These are phyloP conservation scores for Phytophthora quininea DNA, from an alignment of 352 stramenopile genomes.

Conservation along the genomic window DNA sequence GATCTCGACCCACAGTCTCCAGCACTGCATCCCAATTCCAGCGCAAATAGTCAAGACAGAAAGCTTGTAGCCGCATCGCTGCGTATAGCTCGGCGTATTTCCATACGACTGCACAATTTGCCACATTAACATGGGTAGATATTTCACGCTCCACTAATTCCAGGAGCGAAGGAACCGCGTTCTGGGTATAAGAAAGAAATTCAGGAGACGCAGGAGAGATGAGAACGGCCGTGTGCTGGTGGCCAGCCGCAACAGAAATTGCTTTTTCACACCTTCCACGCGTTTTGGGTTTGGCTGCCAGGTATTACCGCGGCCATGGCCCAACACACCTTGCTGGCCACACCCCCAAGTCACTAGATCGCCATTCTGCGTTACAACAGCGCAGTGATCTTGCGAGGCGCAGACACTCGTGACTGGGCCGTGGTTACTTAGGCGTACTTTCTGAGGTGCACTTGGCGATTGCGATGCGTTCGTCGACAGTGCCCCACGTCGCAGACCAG, in stretches of 20 bases:
- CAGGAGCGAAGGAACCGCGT: slow-evolving; percentile 31
- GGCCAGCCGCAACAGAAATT: slow-evolving; percentile 61
- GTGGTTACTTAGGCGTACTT: slow-evolving; percentile 50
- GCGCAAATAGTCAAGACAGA: slow-evolving; percentile 68
- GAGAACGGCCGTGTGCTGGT: slow-evolving; percentile 80
- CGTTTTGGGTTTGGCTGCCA: slow-evolving; percentile 85
- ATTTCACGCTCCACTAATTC: slow-evolving; percentile 58
- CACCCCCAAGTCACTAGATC: slow-evolving; percentile 82
- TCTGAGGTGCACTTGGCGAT: slow-evolving; percentile 52
- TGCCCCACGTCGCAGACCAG: slow-evolving; percentile 8
- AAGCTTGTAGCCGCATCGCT: slow-evolving; percentile 44
- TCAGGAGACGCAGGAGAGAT: slow-evolving; percentile 50
- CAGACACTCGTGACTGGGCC: slow-evolving; percentile 60
- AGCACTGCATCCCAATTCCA: slow-evolving; percentile 80
- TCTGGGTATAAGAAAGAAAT: slow-evolving; percentile 19
- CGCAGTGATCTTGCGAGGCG: slow-evolving; percentile 80
- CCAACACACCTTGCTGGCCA: slow-evolving; percentile 70
- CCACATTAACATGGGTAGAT: slow-evolving; percentile 55
- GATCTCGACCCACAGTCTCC: slow-evolving; percentile 62
- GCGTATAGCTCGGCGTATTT: slow-evolving; percentile 66
- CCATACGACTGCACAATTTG: slow-evolving; percentile 63
- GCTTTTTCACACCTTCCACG: slow-evolving; percentile 79
- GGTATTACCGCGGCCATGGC: slow-evolving; percentile 71
- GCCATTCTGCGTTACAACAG: slow-evolving; percentile 64
- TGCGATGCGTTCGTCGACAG: slow-evolving; percentile 10